Evolutionary conservation across 192 early-diverging fungal genomes (phyloP).

Genomic region (Rhizoclosmatium globosum): DNA sequence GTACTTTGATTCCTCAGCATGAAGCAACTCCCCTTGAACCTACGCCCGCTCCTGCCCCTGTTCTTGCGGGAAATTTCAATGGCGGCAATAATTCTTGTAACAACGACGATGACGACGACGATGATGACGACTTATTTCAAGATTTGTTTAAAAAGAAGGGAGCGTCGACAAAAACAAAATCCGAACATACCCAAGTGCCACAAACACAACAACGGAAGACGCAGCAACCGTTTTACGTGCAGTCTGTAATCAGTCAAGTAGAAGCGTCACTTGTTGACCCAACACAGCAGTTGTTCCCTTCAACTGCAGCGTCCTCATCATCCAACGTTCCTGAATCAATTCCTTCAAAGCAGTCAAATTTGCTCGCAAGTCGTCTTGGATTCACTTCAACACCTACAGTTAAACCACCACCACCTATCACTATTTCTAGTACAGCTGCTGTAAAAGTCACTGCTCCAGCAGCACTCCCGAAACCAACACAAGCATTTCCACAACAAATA

Average conservation of each 20-base stretch:
- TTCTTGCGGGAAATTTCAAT: neutral
- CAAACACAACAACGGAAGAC: neutral
- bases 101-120: neutral
- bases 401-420: neutral
- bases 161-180: too few species aligned
- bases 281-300: neutral
- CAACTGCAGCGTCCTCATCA: neutral
- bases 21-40: neutral
- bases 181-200: neutral
- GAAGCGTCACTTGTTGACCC: neutral
- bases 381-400: neutral
- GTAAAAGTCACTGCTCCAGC: neutral
- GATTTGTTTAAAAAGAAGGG: neutral
- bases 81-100: neutral
- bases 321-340: neutral
- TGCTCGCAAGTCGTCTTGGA: slow-evolving; percentile 10
- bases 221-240: neutral
- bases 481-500: neutral
- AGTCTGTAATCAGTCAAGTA: neutral
- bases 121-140: slow-evolving; percentile 27
- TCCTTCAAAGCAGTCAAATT: neutral
- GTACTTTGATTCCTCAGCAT: neutral
- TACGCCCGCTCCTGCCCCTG: neutral
- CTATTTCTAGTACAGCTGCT: neutral
- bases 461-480: too few species aligned